Base-by-base conservation (phyloP, 176 grass and related monocot species). In the Rhynchospora pubera region DNA sequence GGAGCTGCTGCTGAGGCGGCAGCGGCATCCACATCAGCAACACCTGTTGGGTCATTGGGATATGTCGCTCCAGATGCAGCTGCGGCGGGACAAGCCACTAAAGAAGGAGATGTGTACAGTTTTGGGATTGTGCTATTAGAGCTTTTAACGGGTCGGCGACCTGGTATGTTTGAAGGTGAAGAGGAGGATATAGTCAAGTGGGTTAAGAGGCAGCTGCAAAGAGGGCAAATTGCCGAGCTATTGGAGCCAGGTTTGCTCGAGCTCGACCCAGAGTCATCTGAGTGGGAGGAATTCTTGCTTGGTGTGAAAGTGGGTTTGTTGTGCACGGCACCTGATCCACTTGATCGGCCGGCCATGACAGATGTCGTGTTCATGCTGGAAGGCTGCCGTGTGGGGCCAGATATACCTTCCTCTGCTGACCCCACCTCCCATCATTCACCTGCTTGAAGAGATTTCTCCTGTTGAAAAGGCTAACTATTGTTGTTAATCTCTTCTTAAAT, bases 321-420 rank as follows among this genome's bases (percentile, higher is more conserved):
- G 55, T 99, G 96, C 91, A 99, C 96, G 18, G 87, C 96, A 11
- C 85, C 89, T 1, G 96, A 99, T 79, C 89, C 89, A 1, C 78
- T 92, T 15, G 96, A 99, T 65, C 89, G 96, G 16, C 96, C 91
- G 3, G 88, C 96, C 19, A 99, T 99, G 93, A 91, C 91, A 23
- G 96, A 99, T 83, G 87, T 99, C 75, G 96, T 99, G 85, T 99
- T 99, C 91, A 99, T 99, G 96, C 93, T 99, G 19, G 96, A 99
- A 87, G 93, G 96, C 68, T 99, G 96, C 89, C 90, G 96, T 16
- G 96, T 99, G 32, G 93, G 96, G 14, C 93, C 93, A 1, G 96
- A 99, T 74, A 87, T 95, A 83, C 93, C 96, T 47, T 99, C 96
- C 67, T 99, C 96, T 16, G 89, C 96, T 43, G 93, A 99, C 45